Evolutionary conservation across 2,329 filamentous ascomycete genomes (phyloP), one percentile per base, ranked within the genome.

Genomic region (Shiraia sp.): DNA sequence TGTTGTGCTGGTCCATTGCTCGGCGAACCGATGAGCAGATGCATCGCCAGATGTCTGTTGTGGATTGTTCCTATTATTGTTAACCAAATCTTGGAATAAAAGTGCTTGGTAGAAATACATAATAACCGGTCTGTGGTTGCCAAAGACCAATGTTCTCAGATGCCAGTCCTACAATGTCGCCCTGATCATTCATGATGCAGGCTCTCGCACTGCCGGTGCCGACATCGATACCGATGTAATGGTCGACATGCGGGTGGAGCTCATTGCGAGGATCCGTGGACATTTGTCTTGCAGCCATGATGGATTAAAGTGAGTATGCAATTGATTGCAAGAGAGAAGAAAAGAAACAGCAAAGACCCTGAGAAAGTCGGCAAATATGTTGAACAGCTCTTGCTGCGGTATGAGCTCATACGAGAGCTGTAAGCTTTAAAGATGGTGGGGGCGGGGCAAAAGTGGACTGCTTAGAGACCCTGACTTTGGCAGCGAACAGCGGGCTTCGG

Each of bases 201-300:
- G 93, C 93, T 66, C 93, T 83, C 27, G 92, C 93, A 68, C 90
- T 96, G 41, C 93, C 93, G 14, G 93, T 99, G 37, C 93, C 93
- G 36, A 99, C 92, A 74, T 99, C 93, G 57, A 99, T 89, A 47
- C 92, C 92, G 63, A 97, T 83, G 66, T 80, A 85, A 62, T 85
- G 80, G 57, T 82, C 78, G 52, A 77, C 68, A 46, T 80, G 76
- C 28, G 79, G 72, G 39, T 75, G 74, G 37, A 83, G 71, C 55
- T 82, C 79, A 59, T 83, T 80, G 53, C 78, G 76, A 35, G 76
- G 73, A 59, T 76, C 74, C 28, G 73, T 70, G 10, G 72, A 75
- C 68, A 76, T 69, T 54, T 75, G 73, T 40, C 72, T 31, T 59
- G 60, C 47, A 64, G 49, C 42, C 59, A 51, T 41, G 55, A 55